These are phyloP conservation scores for Candida smagusa DNA, from an alignment of 1,139 yeast genomes.

Conservation along the genomic window DNA sequence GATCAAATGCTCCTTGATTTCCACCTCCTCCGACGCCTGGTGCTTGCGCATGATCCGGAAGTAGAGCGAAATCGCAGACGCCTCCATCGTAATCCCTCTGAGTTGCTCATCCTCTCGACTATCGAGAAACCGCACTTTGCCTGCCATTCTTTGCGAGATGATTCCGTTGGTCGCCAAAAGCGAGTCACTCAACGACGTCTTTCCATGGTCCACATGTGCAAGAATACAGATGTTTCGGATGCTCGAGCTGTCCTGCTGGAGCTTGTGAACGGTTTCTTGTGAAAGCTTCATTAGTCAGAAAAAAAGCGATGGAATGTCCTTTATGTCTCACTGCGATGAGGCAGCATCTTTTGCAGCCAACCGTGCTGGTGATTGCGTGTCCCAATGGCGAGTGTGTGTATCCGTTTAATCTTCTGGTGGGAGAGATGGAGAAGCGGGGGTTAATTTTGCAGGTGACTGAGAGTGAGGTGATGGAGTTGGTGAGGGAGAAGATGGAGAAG, in stretches of 20 bases:
- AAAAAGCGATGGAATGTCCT: conserved; percentile 24
- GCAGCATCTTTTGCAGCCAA: conserved; percentile 27
- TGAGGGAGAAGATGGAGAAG: conserved; percentile 22
- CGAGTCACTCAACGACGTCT: conserved; percentile 91
- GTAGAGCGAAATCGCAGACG: conserved; percentile 86
- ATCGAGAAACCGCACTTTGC: conserved; percentile 88
- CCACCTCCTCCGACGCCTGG: conserved; percentile 26
- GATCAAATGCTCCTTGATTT: conserved; percentile 73
- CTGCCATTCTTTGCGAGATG: conserved; percentile 92
- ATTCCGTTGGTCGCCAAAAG: conserved; percentile 93
- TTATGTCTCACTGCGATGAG: conserved; percentile 21
- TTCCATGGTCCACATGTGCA: conserved; percentile 99
- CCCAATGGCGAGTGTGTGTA: conserved; percentile 26
- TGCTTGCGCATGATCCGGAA: conserved; percentile 60
- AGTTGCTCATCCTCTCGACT: conserved; percentile 94
- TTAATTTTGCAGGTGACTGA: conserved; percentile 22
- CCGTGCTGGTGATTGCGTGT: conserved; percentile 26
- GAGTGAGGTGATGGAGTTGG: conserved; percentile 23
- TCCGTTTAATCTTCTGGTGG: conserved; percentile 30
- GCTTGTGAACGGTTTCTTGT: conserved; percentile 57
- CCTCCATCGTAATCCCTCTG: conserved; percentile 97
- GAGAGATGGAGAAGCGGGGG: conserved; percentile 23
- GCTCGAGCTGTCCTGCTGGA: conserved; percentile 67
- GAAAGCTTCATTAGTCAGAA: conserved; percentile 46
- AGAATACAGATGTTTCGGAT: conserved; percentile 90